Conservation (phyloP, 371 early-diverging fungal genomes). For the Antonospora locustae region DNA sequence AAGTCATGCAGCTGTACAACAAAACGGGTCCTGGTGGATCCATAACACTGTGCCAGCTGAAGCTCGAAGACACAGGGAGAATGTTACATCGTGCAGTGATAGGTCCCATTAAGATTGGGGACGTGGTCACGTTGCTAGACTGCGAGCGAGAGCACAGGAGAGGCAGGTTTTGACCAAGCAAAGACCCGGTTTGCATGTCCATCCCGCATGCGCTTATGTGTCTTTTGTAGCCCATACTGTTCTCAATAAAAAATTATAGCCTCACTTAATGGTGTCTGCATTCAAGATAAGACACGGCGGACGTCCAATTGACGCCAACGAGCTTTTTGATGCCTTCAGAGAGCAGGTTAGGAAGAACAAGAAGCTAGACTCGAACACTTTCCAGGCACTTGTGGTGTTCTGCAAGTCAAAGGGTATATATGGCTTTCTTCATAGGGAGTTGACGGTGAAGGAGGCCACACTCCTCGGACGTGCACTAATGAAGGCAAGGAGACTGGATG, state of each 20-base stretch:
- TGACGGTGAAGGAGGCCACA: conserved; percentile 25
- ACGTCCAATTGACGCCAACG: neutral
- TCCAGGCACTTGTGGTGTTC: conserved; percentile 9
- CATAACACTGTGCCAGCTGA: conserved; percentile 35
- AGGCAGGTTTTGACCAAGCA: conserved; percentile 34
- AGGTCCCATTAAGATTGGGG: conserved; percentile 50
- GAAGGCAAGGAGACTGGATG: conserved; percentile 19
- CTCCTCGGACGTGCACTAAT: conserved; percentile 39
- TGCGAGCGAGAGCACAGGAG: conserved; percentile 54
- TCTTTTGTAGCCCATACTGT: neutral
- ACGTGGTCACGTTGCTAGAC: conserved; percentile 49
- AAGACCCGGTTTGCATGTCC: neutral
- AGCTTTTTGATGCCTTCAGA: conserved; percentile 1
- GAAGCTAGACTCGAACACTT: conserved; percentile 27
- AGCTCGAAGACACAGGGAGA: conserved; percentile 33
- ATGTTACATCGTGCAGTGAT: conserved; percentile 44
- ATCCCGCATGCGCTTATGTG: neutral
- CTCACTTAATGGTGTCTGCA: no score
- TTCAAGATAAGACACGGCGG: neutral
- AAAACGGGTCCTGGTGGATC: conserved; percentile 52
- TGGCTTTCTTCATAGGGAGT: conserved; percentile 18
- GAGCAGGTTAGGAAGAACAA: conserved; percentile 19
- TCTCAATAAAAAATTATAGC: neutral
- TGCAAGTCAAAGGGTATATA: conserved; percentile 6
- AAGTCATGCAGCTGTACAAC: conserved; percentile 38